Base-by-base conservation (phyloP, 768 basidiomycete genomes). In the Cantharellus cinnabarinus region DNA sequence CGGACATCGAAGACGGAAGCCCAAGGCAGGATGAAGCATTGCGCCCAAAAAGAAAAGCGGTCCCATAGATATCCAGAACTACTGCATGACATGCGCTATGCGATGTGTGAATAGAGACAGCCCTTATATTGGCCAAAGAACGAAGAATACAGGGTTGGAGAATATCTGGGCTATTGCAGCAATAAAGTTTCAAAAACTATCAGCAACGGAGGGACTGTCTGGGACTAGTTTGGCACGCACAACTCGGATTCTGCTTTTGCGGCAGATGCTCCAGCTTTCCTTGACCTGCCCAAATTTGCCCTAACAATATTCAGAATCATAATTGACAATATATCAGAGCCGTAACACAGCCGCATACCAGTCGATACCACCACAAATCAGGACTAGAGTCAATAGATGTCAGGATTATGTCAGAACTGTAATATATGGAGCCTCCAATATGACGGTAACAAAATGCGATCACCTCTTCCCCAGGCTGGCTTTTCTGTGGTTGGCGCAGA, bases 1-100 rank as follows among this genome's bases (percentile, higher is more conserved):
- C 70, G 57, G 65, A 74, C 59, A 79, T 78, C 60, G 74, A 72
- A 37, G 71, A 73, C 10, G 77, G 65, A 4, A 80, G 71, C n/a
- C 86, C 85, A 2, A 90, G 75, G 50, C 78, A 77, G 59, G 77
- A 73, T 60, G 75, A 80, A 44, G 79, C 79, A 69, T 89, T 89
- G 58, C 89, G 80, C 4, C 94, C 94, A 67, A 93, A 88, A 64
- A 97, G 70, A 82, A 89, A 91, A 4, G 90, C 94, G 42, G 78
- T 75, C 4, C 89, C 90, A 57, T 82, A 76, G 34, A 76, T 64
- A 71, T 87, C 85, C 62, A 91, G 68, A 10, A 75, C 80, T 48
- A 90, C 79, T 64, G 78, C 82, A 67, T 90, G 86, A 66, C 85
- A 89, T 4, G 79, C 79, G 5, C 73, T 76, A 64, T 85, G 86